These are phyloP conservation scores for Flaveria floridana DNA, from an alignment of 140 eudicot genomes.

Conservation along the genomic window DNA sequence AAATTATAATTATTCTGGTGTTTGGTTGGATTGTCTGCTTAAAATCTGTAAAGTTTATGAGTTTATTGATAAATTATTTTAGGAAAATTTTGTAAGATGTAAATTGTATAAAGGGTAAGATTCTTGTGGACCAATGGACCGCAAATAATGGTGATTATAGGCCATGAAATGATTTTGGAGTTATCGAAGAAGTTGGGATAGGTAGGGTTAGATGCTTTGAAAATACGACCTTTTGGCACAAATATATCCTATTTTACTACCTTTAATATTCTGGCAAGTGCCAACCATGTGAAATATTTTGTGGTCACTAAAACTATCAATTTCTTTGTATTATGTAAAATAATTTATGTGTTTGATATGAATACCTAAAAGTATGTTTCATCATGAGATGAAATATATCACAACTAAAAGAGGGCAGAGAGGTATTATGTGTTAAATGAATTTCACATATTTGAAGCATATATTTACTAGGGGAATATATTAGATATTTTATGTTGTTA, in stretches of 20 bases:
- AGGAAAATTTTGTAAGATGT: not conserved
- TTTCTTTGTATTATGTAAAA: too few species aligned
- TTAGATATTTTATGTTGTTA: not conserved
- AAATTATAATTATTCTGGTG: not conserved
- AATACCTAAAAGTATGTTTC: not conserved
- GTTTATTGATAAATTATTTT: not conserved
- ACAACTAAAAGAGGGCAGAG: not conserved
- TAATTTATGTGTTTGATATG: not conserved
- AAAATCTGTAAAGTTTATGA: not conserved
- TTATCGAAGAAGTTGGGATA: conserved; percentile 30
- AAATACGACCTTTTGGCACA: conserved; percentile 1
- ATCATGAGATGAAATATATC: not conserved
- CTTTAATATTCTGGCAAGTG: conserved; percentile 10
- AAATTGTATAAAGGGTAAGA: conserved; percentile 14
- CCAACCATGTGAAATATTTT: too few species aligned
- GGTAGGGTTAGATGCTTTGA: conserved; percentile 4
- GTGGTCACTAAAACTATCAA: too few species aligned
- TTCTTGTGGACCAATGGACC: conserved; percentile 27
- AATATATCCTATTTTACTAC: conserved; percentile 22
- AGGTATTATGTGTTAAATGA: not conserved
- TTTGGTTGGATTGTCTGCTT: not conserved
- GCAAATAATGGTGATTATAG: conserved; percentile 9
- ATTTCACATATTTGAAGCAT: not conserved
- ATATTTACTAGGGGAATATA: not conserved
- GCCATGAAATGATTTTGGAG: conserved; percentile 31